Conservation (phyloP, 805 yeast genomes). For the fission yeast (Schizosaccharomyces pombe) region DNA sequence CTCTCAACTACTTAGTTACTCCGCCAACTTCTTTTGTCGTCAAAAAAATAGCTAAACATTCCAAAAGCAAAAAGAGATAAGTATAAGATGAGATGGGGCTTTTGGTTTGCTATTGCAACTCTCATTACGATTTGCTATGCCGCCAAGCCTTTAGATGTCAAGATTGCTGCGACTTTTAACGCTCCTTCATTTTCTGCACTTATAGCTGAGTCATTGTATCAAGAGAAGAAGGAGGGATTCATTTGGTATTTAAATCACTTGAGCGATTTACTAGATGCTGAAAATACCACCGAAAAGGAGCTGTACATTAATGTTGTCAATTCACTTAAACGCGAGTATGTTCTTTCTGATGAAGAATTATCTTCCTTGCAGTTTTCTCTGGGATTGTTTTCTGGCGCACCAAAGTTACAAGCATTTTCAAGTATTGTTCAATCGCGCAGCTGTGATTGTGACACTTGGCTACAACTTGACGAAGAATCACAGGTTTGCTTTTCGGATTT, state of each 20-base stretch:
- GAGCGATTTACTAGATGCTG: not conserved
- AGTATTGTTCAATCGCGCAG: not conserved
- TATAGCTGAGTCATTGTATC: not conserved
- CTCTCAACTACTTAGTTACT: too few relatives aligned
- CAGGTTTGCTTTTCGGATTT: not conserved
- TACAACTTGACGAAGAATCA: not conserved
- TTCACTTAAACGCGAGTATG: not conserved
- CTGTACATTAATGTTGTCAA: not conserved
- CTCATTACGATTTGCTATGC: not conserved
- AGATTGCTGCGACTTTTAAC: not conserved
- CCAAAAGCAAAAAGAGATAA: not conserved
- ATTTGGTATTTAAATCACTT: not conserved
- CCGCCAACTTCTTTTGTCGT: too few relatives aligned
- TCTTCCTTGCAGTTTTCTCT: not conserved
- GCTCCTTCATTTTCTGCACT: not conserved
- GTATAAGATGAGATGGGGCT: not conserved
- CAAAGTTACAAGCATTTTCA: not conserved
- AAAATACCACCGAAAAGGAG: not conserved
- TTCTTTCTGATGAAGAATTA: not conserved
- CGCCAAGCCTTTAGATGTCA: not conserved
- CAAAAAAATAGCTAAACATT: too few relatives aligned
- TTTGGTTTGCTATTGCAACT: not conserved
- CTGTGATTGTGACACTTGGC: not conserved
- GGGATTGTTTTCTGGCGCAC: not conserved
- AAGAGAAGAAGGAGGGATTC: not conserved